Percentiles rank a stretch among this genome's conserved stretches.
phyloP scores from a whole-genome alignment of 148 eudicot genomes.

The Arctostaphylos glauca region DNA sequence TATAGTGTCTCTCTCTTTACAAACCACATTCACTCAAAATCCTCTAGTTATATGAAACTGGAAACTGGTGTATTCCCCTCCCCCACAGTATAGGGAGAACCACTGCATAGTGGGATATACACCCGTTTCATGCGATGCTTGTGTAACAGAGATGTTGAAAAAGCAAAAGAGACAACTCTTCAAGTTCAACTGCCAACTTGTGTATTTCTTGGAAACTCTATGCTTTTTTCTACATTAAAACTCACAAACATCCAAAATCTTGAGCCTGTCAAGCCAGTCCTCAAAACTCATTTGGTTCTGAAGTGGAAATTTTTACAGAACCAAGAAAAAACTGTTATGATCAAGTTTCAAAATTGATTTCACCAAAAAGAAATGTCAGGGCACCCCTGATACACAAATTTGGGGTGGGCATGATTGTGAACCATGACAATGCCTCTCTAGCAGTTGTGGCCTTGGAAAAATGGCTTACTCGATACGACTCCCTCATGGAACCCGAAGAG shows the following conservation, averaged over 20 bases:
- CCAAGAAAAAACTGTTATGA: constrained; percentile 4
- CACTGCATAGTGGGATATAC: too few relatives aligned
- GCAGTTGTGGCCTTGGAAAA: constrained; percentile 12
- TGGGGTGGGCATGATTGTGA: constrained; percentile 7
- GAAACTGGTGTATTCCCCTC: too few relatives aligned
- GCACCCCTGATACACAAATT: not conserved
- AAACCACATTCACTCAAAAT: too few relatives aligned
- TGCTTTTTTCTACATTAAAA: not conserved
- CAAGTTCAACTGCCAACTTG: not conserved
- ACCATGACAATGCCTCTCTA: constrained; percentile 9
- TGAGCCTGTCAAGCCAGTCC: constrained; percentile 12
- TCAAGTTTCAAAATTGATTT: constrained; percentile 20
- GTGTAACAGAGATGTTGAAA: not conserved
- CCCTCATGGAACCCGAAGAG: not conserved
- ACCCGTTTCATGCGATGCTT: too few relatives aligned
- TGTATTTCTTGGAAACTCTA: not conserved
- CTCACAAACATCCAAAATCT: constrained; percentile 17
- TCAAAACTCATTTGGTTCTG: constrained; percentile 4
- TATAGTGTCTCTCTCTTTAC: too few relatives aligned
- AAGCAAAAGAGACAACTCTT: not conserved
- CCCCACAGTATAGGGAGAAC: too few relatives aligned
- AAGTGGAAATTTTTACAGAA: not conserved
- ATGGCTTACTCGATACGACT: constrained; percentile 14
- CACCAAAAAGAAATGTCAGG: constrained; percentile 1
- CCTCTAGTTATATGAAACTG: too few relatives aligned